Evolutionary conservation across 306 rosid species (phyloP).

Genomic region (Corylus avellana): DNA sequence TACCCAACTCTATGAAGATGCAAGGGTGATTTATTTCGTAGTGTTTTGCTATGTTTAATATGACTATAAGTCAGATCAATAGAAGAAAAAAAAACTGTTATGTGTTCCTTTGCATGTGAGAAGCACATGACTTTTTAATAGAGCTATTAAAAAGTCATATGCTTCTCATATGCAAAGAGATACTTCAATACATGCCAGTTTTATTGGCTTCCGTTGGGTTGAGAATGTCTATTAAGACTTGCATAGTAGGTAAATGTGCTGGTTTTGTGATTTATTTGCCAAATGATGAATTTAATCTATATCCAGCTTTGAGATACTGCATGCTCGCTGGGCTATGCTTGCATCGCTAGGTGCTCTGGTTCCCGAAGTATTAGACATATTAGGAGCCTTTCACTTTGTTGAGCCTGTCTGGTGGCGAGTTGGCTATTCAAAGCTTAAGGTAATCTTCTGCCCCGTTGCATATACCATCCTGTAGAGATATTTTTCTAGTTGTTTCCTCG

Average conservation of each 20-base stretch:
- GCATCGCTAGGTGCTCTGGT: conserved; percentile 79
- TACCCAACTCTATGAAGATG: background rate
- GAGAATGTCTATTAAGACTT: background rate
- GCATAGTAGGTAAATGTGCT: background rate
- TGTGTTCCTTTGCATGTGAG: too few species aligned
- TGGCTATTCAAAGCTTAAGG: conserved; percentile 95
- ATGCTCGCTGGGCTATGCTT: conserved; percentile 99
- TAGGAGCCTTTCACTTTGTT: conserved; percentile 80
- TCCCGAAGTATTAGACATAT: conserved; percentile 76
- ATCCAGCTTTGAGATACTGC: conserved; percentile 89
- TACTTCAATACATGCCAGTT: too few species aligned
- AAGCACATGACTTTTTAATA: too few species aligned
- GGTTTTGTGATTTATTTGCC: background rate
- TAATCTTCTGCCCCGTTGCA: conserved; percentile 19
- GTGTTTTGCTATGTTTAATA: background rate
- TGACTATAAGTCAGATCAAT: background rate
- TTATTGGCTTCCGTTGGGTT: background rate
- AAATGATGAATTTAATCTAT: conserved; percentile 27
- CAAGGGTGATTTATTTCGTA: background rate
- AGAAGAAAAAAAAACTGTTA: too few species aligned
- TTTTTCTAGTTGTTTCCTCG: background rate
- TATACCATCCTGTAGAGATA: background rate
- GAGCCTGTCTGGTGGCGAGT: conserved; percentile 99
- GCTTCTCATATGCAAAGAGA: too few species aligned
- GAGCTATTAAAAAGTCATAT: too few species aligned